A percentile compares a stretch with the other conserved stretches of the same genome.
These are phyloP conservation scores for Blepharisma japonicum DNA, from an alignment of 73 alveolate genomes.

Conservation along the genomic window DNA sequence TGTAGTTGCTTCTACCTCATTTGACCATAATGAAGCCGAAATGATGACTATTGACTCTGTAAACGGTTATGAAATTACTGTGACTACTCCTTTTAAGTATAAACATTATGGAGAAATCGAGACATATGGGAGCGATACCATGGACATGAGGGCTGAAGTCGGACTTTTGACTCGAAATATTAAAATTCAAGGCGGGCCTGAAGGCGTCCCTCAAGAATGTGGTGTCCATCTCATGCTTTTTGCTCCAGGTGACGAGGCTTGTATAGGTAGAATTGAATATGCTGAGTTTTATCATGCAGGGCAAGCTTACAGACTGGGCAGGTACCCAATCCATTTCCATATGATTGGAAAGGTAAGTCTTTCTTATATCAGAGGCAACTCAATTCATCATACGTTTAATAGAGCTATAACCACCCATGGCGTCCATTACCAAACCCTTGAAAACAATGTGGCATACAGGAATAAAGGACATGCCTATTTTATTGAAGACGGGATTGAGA, in stretches of 20 bases:
- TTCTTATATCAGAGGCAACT: slow-evolving; percentile 67
- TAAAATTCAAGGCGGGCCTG: slow-evolving; percentile 64
- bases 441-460: slow-evolving; percentile 64
- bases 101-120: slow-evolving; percentile 54
- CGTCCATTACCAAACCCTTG: slow-evolving; percentile 58
- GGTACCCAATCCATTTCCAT: slow-evolving; percentile 85
- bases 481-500: slow-evolving; percentile 82
- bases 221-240: slow-evolving; percentile 81
- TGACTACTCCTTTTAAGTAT: slow-evolving; percentile 42
- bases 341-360: slow-evolving; percentile 67
- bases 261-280: slow-evolving; percentile 62
- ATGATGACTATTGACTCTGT: slow-evolving; percentile 46
- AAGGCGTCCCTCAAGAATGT: slow-evolving; percentile 40
- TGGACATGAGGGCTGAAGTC: slow-evolving; percentile 83
- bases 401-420: slow-evolving; percentile 78
- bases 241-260: slow-evolving; percentile 56
- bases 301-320: slow-evolving; percentile 76
- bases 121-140: slow-evolving; percentile 32
- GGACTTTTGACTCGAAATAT: slow-evolving; percentile 78
- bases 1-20: slow-evolving; percentile 68
- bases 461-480: slow-evolving; percentile 81
- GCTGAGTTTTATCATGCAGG: slow-evolving; percentile 74
- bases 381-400: slow-evolving; percentile 73
- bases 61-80: slow-evolving; percentile 33
- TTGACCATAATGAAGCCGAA: slow-evolving; percentile 64